phyloP scores from a whole-genome alignment of 164 flowering plant species.

The Liriodendron chinense region DNA sequence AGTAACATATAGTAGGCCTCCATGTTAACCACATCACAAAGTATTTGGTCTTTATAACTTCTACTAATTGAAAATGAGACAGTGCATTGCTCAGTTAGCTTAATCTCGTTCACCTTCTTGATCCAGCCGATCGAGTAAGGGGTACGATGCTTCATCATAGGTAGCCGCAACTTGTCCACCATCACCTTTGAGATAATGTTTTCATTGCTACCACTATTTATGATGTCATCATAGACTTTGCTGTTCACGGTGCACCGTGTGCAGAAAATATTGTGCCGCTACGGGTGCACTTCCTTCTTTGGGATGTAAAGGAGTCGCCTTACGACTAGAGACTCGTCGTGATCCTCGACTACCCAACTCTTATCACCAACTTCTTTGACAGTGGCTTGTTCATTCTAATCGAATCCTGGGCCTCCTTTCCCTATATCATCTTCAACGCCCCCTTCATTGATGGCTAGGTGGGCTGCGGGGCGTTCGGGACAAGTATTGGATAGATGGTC shows the following conservation, averaged over 20 bases:
- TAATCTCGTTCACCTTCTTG: too few relatives aligned
- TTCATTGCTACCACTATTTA: background rate
- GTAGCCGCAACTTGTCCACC: too few relatives aligned
- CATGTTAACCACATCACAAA: too few relatives aligned
- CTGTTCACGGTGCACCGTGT: background rate
- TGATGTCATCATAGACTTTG: background rate
- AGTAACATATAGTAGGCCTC: too few relatives aligned
- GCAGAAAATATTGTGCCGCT: background rate
- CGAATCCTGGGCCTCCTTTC: too few relatives aligned
- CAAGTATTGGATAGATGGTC: background rate
- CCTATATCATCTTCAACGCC: background rate
- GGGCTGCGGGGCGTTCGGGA: background rate
- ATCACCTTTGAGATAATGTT: too few relatives aligned
- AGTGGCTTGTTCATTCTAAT: background rate
- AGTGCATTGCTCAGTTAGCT: too few relatives aligned
- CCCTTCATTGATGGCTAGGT: background rate
- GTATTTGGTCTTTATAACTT: too few relatives aligned
- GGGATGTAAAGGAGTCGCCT: background rate
- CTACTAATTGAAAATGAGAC: too few relatives aligned
- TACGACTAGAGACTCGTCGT: background rate
- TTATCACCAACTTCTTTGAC: too few relatives aligned
- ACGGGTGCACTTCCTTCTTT: background rate
- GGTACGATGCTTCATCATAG: too few relatives aligned
- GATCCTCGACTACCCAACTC: background rate
- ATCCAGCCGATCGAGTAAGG: too few relatives aligned